phyloP scores from a whole-genome alignment of 2,329 filamentous ascomycete genomes.

The Pleomassaria siparia region DNA sequence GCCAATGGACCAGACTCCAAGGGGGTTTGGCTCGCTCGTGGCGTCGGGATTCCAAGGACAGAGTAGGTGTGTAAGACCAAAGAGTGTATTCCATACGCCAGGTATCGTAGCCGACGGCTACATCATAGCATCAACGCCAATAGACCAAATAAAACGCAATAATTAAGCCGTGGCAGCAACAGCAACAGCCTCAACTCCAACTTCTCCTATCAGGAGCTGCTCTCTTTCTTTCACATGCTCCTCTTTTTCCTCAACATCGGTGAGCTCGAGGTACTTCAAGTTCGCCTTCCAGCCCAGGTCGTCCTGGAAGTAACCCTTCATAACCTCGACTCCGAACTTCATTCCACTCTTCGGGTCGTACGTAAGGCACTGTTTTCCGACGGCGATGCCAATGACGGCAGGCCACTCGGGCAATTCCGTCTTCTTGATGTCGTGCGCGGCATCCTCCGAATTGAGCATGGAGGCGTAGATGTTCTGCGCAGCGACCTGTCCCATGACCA shows the following conservation, averaged over 20 bases:
- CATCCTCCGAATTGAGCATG: constrained; percentile 38
- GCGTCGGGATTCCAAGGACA: constrained; percentile 2
- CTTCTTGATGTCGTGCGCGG: constrained; percentile 13
- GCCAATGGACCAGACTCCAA: constrained; percentile 10
- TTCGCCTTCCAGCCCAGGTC: constrained; percentile 59
- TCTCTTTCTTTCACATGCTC: constrained; percentile 15
- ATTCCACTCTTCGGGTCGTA: constrained; percentile 62
- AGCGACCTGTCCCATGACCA: constrained; percentile 69
- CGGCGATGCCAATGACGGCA: constrained; percentile 67
- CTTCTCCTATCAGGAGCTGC: constrained; percentile 26
- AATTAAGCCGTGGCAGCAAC: constrained; percentile 25
- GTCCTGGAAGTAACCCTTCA: constrained; percentile 65
- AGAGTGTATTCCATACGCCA: not conserved
- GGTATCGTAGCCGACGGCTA: not conserved
- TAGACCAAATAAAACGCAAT: not conserved
- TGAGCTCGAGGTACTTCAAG: constrained; percentile 35
- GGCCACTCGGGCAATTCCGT: constrained; percentile 37
- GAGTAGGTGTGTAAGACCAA: too few relatives aligned
- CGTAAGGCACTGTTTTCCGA: constrained; percentile 69
- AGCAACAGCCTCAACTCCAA: constrained; percentile 33
- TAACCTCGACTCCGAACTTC: constrained; percentile 62
- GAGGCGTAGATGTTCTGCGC: constrained; percentile 57
- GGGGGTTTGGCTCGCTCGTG: constrained; percentile 5
- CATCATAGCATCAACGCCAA: not conserved
- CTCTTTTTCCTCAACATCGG: constrained; percentile 31